Base-by-base conservation (phyloP, 768 basidiomycete species). In the Macrolepiota dolichaula region DNA sequence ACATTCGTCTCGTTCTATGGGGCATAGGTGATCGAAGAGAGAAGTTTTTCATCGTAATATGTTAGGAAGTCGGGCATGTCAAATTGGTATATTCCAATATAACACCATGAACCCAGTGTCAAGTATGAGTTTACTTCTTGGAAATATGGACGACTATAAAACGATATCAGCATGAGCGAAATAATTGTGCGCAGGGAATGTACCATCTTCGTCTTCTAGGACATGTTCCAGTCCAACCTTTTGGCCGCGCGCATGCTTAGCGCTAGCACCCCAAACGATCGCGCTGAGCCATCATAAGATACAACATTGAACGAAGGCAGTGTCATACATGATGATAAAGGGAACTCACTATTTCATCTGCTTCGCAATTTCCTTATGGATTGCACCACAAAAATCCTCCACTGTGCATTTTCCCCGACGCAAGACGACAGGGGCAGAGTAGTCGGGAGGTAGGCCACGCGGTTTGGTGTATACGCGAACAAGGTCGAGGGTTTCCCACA, bases 391-490 rank as follows among this genome's bases (percentile, higher is more conserved):
- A 72, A 97, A 95, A 69, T 96, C 93, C 63, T 96, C 94, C 10
- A 98, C 79, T 0, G 88, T 74, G 70, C 81, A 83, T 66, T 79
- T 81, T 25, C 81, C 81, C 6, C 77, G 84, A 24, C 85, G 85
- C 1, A 99, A 80, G 1, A 98, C 95, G 53, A 98, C 97, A 0
- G 97, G 97, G 17, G 87, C 74, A 2, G 83, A 81, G 72, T 98
- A 99, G 72, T 99, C 97, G 17, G 97, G 97, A 35, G 88, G 76
- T 54, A 88, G 81, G 5, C 96, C 96, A 52, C 94, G 87, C 4
- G 97, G 97, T 72, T 96, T 96, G 11, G 97, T 98, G 77, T 99
- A 97, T 60, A 95, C 91, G 60, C 97, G 91, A 51, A 97, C 94
- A 50, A 99, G 87, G 70, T 94, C 87, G 27, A 99, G 85, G 37